These are phyloP conservation scores for Blastocystis sp. DNA, from an alignment of 352 stramenopile species.

Conservation along the genomic window DNA sequence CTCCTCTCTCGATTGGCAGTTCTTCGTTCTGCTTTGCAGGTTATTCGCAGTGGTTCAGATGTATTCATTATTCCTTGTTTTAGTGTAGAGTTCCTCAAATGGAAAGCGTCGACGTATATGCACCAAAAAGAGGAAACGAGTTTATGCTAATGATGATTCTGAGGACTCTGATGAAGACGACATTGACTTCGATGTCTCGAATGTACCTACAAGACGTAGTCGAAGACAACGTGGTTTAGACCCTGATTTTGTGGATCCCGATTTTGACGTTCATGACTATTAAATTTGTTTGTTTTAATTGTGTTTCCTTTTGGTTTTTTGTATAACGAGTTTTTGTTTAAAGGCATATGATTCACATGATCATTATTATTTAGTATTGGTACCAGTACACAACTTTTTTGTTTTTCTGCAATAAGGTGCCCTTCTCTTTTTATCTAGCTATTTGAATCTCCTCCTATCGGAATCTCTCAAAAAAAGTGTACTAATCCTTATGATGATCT, in stretches of 20 bases:
- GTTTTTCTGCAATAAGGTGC: too few species aligned
- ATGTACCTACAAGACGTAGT: background rate
- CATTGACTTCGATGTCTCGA: background rate
- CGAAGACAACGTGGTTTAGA: conserved; percentile 14
- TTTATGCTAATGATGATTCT: background rate
- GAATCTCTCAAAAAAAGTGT: too few species aligned
- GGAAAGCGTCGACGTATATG: background rate
- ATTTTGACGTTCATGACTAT: background rate
- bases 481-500: too few species aligned
- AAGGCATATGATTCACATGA: too few species aligned
- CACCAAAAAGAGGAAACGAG: background rate
- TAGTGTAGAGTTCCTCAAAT: background rate
- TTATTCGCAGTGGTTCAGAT: background rate
- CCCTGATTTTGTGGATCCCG: background rate
- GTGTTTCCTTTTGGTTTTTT: too few species aligned
- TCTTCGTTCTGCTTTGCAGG: background rate
- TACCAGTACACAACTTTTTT: too few species aligned
- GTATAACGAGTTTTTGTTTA: too few species aligned
- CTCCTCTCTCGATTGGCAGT: background rate
- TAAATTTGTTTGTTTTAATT: conserved; percentile 32
- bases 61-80: background rate
- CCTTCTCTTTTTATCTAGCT: too few species aligned
- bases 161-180: background rate
- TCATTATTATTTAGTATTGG: too few species aligned
- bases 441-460: too few species aligned